These are phyloP conservation scores for Furcasterigmium sp. DNA, from an alignment of 2,329 filamentous ascomycete species.

Conservation along the genomic window DNA sequence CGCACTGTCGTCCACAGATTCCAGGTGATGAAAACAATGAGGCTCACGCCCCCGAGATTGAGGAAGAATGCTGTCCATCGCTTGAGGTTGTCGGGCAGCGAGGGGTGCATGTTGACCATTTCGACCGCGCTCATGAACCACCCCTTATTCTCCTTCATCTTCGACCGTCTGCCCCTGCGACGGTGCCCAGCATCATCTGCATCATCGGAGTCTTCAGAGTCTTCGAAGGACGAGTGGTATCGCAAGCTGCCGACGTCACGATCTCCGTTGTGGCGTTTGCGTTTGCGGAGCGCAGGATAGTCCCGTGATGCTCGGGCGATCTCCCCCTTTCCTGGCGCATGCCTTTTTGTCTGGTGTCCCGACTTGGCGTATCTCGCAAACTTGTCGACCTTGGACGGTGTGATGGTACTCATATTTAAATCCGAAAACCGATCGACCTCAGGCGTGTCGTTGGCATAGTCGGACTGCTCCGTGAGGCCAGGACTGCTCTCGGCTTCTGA, in stretches of 20 bases:
- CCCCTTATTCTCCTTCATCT: constrained; percentile 13
- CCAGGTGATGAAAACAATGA: constrained; percentile 62
- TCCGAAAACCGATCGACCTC: constrained; percentile 42
- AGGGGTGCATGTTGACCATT: constrained; percentile 50
- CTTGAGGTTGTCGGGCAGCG: constrained; percentile 53
- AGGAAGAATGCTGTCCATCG: constrained; percentile 56
- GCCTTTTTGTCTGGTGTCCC: constrained; percentile 29
- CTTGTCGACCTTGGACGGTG: constrained; percentile 41
- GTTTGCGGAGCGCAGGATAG: constrained; percentile 40
- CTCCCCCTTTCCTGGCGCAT: constrained; percentile 57
- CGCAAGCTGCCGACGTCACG: constrained; percentile 46
- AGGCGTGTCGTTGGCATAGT: constrained; percentile 48
- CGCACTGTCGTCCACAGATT: constrained; percentile 65
- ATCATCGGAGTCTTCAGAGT: constrained; percentile 44
- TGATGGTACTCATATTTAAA: constrained; percentile 37
- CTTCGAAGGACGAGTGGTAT: constrained; percentile 34
- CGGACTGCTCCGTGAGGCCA: constrained; percentile 51
- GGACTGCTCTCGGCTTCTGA: constrained; percentile 59
- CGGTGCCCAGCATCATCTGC: constrained; percentile 12
- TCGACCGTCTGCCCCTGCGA: constrained; percentile 12
- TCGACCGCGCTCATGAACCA: constrained; percentile 40
- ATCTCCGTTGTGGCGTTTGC: constrained; percentile 46
- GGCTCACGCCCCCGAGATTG: constrained; percentile 55
- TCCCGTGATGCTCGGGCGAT: constrained; percentile 44
- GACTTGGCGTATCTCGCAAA: constrained; percentile 38